Evolutionary conservation across 306 rosid genomes (phyloP).

Genomic region (Casuarina cunninghamiana): DNA sequence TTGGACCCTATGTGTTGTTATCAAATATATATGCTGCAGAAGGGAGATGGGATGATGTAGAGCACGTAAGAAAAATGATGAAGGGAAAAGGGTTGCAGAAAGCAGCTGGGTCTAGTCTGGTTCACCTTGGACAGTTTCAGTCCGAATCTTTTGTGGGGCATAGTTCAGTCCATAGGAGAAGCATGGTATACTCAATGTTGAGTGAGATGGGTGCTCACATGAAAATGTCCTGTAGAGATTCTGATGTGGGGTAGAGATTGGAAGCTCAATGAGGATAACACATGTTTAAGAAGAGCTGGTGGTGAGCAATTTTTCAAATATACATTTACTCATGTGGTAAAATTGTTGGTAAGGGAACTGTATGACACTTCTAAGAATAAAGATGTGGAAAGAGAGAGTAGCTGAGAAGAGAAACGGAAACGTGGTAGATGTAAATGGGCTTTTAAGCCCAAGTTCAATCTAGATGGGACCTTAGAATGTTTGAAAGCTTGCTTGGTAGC

Average conservation of each 20-base stretch:
- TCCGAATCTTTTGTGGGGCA: slow-evolving; percentile 28
- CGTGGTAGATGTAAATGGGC: background rate
- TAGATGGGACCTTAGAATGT: too few species aligned
- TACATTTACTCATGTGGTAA: background rate
- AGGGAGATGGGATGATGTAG: slow-evolving; percentile 73
- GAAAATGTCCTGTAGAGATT: slow-evolving; percentile 36
- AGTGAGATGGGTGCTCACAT: slow-evolving; percentile 44
- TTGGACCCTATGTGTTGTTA: slow-evolving; percentile 57
- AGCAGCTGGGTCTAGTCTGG: slow-evolving; percentile 45
- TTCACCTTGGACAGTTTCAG: slow-evolving; percentile 47
- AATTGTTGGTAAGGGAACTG: background rate
- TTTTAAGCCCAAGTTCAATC: too few species aligned
- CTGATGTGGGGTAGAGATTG: slow-evolving; percentile 12
- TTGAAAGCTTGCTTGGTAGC: too few species aligned
- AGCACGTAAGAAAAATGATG: slow-evolving; percentile 54
- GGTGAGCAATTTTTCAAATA: background rate
- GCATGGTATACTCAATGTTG: slow-evolving; percentile 57
- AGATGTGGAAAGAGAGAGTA: slow-evolving; percentile 18
- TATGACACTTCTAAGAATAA: slow-evolving; percentile 7
- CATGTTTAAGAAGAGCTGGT: background rate
- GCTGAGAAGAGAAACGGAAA: slow-evolving; percentile 2
- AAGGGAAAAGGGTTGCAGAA: slow-evolving; percentile 52
- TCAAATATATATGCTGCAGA: slow-evolving; percentile 60
- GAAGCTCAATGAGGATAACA: slow-evolving; percentile 12
- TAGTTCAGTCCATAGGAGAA: slow-evolving; percentile 39